Conservation (phyloP, 495 filamentous ascomycete species). For the Daldinia concentrica region DNA sequence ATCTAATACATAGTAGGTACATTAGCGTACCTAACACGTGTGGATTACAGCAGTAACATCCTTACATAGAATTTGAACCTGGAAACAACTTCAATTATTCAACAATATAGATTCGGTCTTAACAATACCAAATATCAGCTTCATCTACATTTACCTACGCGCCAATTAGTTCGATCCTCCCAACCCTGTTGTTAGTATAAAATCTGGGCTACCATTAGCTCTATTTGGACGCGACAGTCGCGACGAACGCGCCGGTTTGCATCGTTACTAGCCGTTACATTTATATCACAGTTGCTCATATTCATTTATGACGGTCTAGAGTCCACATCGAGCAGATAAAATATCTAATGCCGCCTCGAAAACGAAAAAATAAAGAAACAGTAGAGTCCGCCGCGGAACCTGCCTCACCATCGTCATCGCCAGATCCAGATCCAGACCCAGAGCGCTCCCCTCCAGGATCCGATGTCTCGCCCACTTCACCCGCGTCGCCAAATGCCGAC, state of each 20-base stretch:
- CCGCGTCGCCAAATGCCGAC: conserved; percentile 9
- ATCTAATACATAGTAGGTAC: too few species aligned
- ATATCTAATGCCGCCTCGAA: conserved; percentile 39
- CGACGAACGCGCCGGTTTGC: conserved; percentile 5
- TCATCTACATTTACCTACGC: conserved; percentile 7
- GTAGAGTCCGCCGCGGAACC: background rate
- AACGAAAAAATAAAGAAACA: conserved; percentile 17
- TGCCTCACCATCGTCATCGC: conserved; percentile 17
- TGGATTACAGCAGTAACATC: too few species aligned
- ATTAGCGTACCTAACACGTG: too few species aligned
- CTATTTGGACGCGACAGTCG: conserved; percentile 14
- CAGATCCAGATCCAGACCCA: conserved; percentile 5
- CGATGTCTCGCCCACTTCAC: conserved; percentile 11
- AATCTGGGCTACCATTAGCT: background rate
- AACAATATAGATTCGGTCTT: background rate
- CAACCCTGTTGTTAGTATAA: background rate
- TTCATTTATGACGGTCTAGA: background rate
- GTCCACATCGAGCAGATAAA: background rate
- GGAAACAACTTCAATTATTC: too few species aligned
- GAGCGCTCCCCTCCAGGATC: conserved; percentile 17
- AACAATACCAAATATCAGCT: background rate
- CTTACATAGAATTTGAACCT: too few species aligned
- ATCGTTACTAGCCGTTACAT: background rate
- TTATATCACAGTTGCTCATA: background rate
- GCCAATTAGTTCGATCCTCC: background rate